These are phyloP conservation scores for Wickerhamiella domercqiae DNA, from an alignment of 805 yeast genomes.

Conservation along the genomic window DNA sequence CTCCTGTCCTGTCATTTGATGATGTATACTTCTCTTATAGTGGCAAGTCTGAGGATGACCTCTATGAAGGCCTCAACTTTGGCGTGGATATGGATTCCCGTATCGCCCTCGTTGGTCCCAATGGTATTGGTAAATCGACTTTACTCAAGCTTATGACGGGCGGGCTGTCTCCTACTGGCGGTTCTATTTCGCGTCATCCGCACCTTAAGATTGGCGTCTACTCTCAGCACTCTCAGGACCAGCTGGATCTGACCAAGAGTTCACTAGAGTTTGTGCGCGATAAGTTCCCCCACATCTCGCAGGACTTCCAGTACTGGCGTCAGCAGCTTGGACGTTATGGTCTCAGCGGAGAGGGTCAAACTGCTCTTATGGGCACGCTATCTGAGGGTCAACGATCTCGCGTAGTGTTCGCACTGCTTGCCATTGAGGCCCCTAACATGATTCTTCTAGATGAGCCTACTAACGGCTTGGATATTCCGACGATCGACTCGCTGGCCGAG, in stretches of 20 bases:
- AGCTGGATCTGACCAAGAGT: slow-evolving; percentile 85
- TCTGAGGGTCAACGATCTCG: slow-evolving; percentile 99
- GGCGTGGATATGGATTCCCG: slow-evolving; percentile 99
- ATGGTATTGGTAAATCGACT: slow-evolving; percentile 98
- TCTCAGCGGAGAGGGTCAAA: slow-evolving; percentile 97
- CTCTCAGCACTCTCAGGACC: slow-evolving; percentile 98
- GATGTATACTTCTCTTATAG: slow-evolving; percentile 80
- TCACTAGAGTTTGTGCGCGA: slow-evolving; percentile 96
- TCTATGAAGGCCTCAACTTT: slow-evolving; percentile 80
- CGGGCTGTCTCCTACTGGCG: slow-evolving; percentile 71
- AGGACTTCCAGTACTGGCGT: slow-evolving; percentile 94
- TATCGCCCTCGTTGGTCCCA: slow-evolving; percentile 94
- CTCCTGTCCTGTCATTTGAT: slow-evolving; percentile 95
- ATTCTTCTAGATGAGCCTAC: slow-evolving; percentile 97
- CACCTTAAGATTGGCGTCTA: slow-evolving; percentile 97
- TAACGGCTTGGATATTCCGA: slow-evolving; percentile 95
- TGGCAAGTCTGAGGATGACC: slow-evolving; percentile 62
- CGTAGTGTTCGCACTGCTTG: slow-evolving; percentile 92
- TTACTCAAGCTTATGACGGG: slow-evolving; percentile 95
- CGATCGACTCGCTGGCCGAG: slow-evolving; percentile 93
- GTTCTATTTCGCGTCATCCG: slow-evolving; percentile 93
- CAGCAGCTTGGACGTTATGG: slow-evolving; percentile 96
- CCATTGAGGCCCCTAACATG: slow-evolving; percentile 89
- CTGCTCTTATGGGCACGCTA: slow-evolving; percentile 94
- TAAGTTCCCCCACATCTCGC: slow-evolving; percentile 76